Percentiles rank a stretch among this genome's conserved stretches.
These are phyloP conservation scores for Fraxinus baroniana DNA, from an alignment of 305 asterid genomes.

Conservation along the genomic window DNA sequence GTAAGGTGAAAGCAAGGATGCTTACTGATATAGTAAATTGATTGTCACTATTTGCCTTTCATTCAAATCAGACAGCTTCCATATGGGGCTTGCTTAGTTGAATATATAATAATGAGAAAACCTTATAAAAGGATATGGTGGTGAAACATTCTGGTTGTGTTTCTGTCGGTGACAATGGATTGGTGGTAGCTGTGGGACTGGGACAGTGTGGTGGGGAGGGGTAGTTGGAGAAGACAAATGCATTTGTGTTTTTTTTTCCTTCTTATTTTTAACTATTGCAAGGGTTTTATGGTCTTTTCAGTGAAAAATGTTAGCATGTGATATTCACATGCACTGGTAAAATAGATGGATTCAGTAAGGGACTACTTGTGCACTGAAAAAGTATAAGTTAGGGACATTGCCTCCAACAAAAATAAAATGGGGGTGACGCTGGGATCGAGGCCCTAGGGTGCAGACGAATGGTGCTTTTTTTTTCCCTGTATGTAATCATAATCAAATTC, in stretches of 20 bases:
- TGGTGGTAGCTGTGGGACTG: not conserved
- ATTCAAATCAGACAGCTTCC: not conserved
- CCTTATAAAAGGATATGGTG: not conserved
- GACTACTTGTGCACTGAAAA: not conserved
- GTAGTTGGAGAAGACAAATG: not conserved
- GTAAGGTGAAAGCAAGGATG: constrained; percentile 59
- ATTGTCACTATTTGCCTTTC: constrained; percentile 37
- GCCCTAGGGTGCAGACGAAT: not conserved
- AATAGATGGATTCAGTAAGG: not conserved
- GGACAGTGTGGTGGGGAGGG: not conserved
- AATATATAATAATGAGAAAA: not conserved
- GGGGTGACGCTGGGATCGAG: not conserved
- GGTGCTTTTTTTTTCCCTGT: not conserved
- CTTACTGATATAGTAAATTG: constrained; percentile 69
- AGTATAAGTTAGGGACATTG: not conserved
- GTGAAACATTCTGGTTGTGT: not conserved
- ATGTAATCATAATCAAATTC: not conserved
- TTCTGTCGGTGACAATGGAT: not conserved
- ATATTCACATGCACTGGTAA: not conserved
- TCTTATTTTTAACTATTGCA: not conserved
- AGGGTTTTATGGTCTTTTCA: not conserved
- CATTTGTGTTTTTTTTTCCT: not conserved
- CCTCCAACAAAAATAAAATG: not conserved
- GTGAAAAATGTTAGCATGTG: not conserved
- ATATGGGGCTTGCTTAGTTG: not conserved